Base-by-base conservation (phyloP, 2,329 filamentous ascomycete species). In the Cladosporium halotolerans region DNA sequence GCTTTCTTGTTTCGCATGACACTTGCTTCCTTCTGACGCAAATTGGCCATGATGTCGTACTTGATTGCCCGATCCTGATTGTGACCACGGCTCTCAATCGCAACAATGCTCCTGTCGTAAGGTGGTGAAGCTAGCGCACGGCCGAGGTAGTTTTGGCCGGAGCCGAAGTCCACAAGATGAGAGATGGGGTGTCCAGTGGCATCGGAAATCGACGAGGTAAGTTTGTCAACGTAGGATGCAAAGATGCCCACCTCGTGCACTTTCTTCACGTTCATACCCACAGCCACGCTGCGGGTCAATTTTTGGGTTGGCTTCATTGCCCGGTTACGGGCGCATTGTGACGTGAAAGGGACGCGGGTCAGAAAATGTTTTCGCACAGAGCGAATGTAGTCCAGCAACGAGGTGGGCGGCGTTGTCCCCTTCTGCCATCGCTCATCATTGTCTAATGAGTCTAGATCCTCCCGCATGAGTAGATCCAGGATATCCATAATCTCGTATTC, bases 251-350 rank as follows among this genome's bases (percentile, higher is more conserved):
- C 93, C 73, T 99, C 93, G 65, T 99, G 93, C 1, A 89, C 79
- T 71, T 99, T 99, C 70, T 99, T 99, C 14, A 86, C 82, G 58
- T 89, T 95, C 93, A 99, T 99, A 3, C 93, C 93, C 11, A 95
- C 80, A 0, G 88, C 81, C 13, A 96, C 81, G 60, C 85, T 80
- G 45, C 82, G 79, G 2, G 89, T 83, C 18, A 95, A 68, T 60
- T 78, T 76, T 4, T 80, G 76, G 52, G 80, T 59, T 1, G 63
- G 60, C 55, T 66, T 66, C 44, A 66, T 54, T 9, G 61, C 60
- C 46, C 66, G 57, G 34, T 68, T 67, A 6, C 62, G 60, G 4
- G 56, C 56, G 52, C 64, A 66, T 58, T 66, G 64, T 2, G 57
- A 57, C 11, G 58, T 55, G 9, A 41, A 45, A 53, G 88, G 87